Evolutionary conservation across 116 monocot species (phyloP), one percentile per base, ranked within the genome.

Genomic region (Thalassia testudinum): DNA sequence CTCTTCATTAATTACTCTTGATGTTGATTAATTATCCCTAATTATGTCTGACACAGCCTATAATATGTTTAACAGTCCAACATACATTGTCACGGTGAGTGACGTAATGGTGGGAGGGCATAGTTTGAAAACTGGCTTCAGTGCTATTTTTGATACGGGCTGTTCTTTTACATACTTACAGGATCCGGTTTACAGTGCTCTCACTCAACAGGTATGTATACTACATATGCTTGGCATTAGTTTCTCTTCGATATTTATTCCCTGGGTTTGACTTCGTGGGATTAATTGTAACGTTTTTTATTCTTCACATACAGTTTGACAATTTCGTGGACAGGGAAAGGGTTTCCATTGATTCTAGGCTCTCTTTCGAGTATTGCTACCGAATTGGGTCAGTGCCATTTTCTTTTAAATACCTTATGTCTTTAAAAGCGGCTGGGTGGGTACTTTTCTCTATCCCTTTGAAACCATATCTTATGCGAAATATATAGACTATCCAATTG

Each of bases 311-410:
- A 53, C 76, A 91, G 91, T 91, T 91, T 49, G 58, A 73, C 61
- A 50, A 64, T 24, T 71, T 69, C 30, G 70, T 75, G 16, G 56
- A 68, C 47, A 68, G 67, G 37, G 52, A 56, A 27, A 64, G 70
- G 37, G 38, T 29, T n/a, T 51, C 20, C 26, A 30, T 65, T 21
- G 73, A 72, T 56, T 34, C 73, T 2, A 57, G 26, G 37, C 57
- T 85, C 47, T 81, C 91, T 43, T 85, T 91, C 42, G 79, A 91
- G 43, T 75, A 76, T 52, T 91, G 91, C 61, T 91, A 85, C 30
- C 3, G 10, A 34, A 10, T 34, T 10, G 30, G 30, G 30, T 34
- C 10, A 34, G 30, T 10, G 6, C 6, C 30, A 34, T 34, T 10
- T 34, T 34, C 30, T 34, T 34, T 34, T n/a, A n/a, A n/a, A n/a